A percentile compares a stretch with the other conserved stretches of the same genome.
These are phyloP conservation scores for Serendipita sp. DNA, from an alignment of 768 basidiomycete genomes.

Conservation along the genomic window DNA sequence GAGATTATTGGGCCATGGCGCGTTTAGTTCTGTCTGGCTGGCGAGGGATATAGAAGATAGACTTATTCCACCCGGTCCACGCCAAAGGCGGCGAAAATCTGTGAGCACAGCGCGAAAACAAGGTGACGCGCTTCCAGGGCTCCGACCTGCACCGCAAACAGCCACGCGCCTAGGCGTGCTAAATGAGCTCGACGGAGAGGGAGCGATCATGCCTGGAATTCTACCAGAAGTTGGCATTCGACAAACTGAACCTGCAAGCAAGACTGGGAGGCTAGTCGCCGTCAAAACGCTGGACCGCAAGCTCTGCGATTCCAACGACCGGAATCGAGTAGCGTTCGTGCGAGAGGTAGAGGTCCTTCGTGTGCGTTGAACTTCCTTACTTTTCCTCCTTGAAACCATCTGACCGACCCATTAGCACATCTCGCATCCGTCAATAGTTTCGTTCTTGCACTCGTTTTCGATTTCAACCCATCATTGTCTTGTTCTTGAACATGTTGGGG, in stretches of 20 bases:
- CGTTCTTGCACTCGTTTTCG: constrained; percentile 51
- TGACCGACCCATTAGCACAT: constrained; percentile 35
- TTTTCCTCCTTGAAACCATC: constrained; percentile 7
- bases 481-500: constrained; percentile 56
- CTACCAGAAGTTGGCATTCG: neutral
- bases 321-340: constrained; percentile 62
- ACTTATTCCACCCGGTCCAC: constrained; percentile 7
- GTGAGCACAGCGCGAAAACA: constrained; percentile 10
- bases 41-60: constrained; percentile 30
- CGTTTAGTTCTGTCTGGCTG: constrained; percentile 64
- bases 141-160: constrained; percentile 7
- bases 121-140: constrained; percentile 14
- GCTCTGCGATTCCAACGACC: constrained; percentile 37
- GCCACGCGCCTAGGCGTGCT: constrained; percentile 8
- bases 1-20: constrained; percentile 45
- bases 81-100: constrained; percentile 6
- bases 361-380: constrained; percentile 26
- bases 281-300: constrained; percentile 35
- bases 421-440: constrained; percentile 64
- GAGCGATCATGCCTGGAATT: constrained; percentile 4
- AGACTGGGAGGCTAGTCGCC: constrained; percentile 28
- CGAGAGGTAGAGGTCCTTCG: constrained; percentile 74
- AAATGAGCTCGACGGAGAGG: constrained; percentile 11
- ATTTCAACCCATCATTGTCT: constrained; percentile 60
- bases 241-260: neutral